These are phyloP conservation scores for Fusarium pseudonygamai DNA, from an alignment of 2,329 filamentous ascomycete genomes.

Conservation along the genomic window DNA sequence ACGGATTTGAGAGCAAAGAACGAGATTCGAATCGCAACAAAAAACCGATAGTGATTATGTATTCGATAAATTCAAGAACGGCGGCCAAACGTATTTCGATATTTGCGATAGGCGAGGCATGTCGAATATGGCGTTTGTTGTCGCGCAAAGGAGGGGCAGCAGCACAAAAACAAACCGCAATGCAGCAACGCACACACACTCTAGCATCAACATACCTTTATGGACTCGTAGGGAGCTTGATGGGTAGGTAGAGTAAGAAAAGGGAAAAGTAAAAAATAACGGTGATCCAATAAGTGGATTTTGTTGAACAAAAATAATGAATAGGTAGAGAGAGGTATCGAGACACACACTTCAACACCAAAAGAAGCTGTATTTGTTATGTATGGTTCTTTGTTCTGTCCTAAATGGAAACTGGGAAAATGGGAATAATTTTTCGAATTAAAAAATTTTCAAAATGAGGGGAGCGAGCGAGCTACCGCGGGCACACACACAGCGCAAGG, in stretches of 20 bases:
- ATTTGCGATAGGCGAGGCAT: constrained; percentile 26
- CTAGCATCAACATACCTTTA: constrained; percentile 31
- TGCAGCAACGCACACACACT: constrained; percentile 2
- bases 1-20: not conserved
- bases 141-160: constrained; percentile 36
- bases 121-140: constrained; percentile 10
- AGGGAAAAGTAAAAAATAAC: constrained; percentile 12
- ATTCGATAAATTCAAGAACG: constrained; percentile 5
- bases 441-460: constrained; percentile 44
- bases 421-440: constrained; percentile 32
- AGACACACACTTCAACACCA: constrained; percentile 23
- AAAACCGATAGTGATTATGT: not conserved
- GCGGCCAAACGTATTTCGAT: constrained; percentile 2
- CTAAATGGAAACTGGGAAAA: constrained; percentile 16
- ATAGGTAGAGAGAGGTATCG: not conserved
- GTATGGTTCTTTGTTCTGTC: constrained; percentile 28
- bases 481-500: constrained; percentile 28
- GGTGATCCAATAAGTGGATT: constrained; percentile 29
- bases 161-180: constrained; percentile 32
- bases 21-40: not conserved
- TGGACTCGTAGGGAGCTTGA: constrained; percentile 33
- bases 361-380: constrained; percentile 13
- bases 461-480: constrained; percentile 29
- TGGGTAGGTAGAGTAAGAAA: constrained; percentile 20
- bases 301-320: not conserved